These are phyloP conservation scores for Yarrowia sp. DNA, from an alignment of 805 yeast genomes.

Conservation along the genomic window DNA sequence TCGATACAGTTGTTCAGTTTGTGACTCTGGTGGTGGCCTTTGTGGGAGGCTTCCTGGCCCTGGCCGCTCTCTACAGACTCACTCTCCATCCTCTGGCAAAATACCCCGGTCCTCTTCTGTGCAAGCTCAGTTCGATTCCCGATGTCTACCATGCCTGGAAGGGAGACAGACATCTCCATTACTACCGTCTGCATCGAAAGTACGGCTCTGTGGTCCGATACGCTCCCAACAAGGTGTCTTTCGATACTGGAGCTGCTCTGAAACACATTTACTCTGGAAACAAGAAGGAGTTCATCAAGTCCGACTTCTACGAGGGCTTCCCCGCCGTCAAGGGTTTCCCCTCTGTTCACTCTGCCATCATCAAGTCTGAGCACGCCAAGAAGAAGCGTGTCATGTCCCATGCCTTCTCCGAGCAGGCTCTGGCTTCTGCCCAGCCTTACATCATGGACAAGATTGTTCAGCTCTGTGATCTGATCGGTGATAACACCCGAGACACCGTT, in stretches of 20 bases:
- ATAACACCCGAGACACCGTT: conserved; percentile 39
- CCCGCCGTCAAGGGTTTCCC: conserved; percentile 43
- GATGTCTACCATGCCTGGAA: conserved; percentile 42
- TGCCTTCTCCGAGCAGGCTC: conserved; percentile 41
- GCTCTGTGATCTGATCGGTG: conserved; percentile 41
- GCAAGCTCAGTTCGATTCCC: conserved; percentile 40
- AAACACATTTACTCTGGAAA: conserved; percentile 41
- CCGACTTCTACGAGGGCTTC: conserved; percentile 42
- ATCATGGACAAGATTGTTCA: conserved; percentile 40
- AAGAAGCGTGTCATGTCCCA: conserved; percentile 42
- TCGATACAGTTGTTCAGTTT: conserved; percentile 25
- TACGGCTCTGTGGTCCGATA: conserved; percentile 42
- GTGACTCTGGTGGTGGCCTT: conserved; percentile 23
- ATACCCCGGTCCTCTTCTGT: conserved; percentile 42
- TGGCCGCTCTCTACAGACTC: conserved; percentile 34
- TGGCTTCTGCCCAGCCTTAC: conserved; percentile 41
- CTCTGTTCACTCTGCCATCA: conserved; percentile 41
- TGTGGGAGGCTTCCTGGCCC: conserved; percentile 41
- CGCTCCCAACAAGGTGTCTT: conserved; percentile 41
- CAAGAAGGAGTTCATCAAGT: conserved; percentile 40
- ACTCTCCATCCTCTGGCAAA: conserved; percentile 40
- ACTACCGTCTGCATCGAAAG: conserved; percentile 39
- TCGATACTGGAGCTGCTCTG: conserved; percentile 40
- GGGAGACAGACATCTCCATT: conserved; percentile 42
- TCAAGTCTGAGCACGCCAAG: conserved; percentile 41